Conservation (phyloP, 257 asterid species). For the Schizonepeta tenuifolia region DNA sequence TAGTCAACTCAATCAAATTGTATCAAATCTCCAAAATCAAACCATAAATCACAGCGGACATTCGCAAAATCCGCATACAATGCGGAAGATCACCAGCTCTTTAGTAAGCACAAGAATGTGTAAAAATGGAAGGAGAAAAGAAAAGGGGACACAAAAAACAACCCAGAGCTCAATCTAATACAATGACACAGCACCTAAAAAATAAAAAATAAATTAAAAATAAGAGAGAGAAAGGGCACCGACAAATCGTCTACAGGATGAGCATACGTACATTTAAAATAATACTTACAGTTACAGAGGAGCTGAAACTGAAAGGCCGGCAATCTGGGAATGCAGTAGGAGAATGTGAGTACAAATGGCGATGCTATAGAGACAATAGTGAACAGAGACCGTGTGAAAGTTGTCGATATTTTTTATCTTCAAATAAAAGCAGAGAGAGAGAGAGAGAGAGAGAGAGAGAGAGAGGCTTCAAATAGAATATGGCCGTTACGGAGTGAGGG, state of each 20-base stretch:
- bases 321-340: conserved; percentile 44
- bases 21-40: conserved; percentile 37
- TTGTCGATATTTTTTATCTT: conserved; percentile 27
- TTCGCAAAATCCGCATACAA: conserved; percentile 29
- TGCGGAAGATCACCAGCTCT: conserved; percentile 15
- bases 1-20: conserved; percentile 44
- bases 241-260: neutral
- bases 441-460: conserved; percentile 37
- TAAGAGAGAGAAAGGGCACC: conserved; percentile 16
- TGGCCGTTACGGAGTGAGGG: conserved; percentile 59
- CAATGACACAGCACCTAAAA: conserved; percentile 36
- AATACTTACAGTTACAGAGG: conserved; percentile 36
- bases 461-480: conserved; percentile 25
- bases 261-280: conserved; percentile 2
- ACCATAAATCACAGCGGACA: conserved; percentile 20
- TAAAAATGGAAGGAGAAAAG: neutral
- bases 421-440: conserved; percentile 21
- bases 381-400: conserved; percentile 36
- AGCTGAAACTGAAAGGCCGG: conserved; percentile 45
- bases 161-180: neutral
- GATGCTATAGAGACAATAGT: conserved; percentile 40
- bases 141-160: neutral
- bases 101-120: neutral
- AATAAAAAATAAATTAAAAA: neutral
- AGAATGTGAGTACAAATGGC: conserved; percentile 42